Evolutionary conservation across 2,329 filamentous ascomycete genomes (phyloP), one percentile per base, ranked within the genome.

Genomic region (Didymella keratinophila): DNA sequence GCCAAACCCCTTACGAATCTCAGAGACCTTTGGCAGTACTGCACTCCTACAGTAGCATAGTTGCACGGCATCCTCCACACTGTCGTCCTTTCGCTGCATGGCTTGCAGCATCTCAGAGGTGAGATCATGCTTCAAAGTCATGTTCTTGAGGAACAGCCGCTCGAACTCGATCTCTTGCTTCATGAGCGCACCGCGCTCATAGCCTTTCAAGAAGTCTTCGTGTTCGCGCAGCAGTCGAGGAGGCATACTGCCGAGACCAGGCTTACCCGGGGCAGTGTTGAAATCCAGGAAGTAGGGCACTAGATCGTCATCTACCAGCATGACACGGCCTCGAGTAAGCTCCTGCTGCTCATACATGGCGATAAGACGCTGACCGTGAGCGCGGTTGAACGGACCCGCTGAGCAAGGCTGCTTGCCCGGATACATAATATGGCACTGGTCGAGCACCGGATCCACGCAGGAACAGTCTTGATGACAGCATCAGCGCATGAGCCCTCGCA

Each of bases 291-390:
- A 36, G 25, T 66, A 71, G 0, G 39, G 11, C 14, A 58, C 30
- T 5, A 73, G 37, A 12, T 69, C 64, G 2, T 59, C 54, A 8
- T 72, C 69, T 12, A 73, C 48, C 20, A 73, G 61, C 64, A 72
- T 71, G 21, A 71, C 27, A 2, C 66, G 62, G 12, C 53, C 62
- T 43, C 64, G 64, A 16, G 63, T 67, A n/a, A 36, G 52, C 6
- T 55, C 46, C 9, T 67, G 52, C 1, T 59, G 36, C 27, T 70
- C 47, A 25, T 67, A 72, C 7, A 57, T 52, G 1, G 47, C 30
- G 18, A 71, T 18, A 7, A 73, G 47, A 48, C 65, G 68, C 59
- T 67, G 39, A 6, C 55, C 62, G 20, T 48, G 67, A 1, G 68
- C 41, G 34, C 56, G 62, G 36, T 71, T 72, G 57, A 60, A 69